Evolutionary conservation across 305 asterid species (phyloP).

Genomic region (Petunia hybrid): DNA sequence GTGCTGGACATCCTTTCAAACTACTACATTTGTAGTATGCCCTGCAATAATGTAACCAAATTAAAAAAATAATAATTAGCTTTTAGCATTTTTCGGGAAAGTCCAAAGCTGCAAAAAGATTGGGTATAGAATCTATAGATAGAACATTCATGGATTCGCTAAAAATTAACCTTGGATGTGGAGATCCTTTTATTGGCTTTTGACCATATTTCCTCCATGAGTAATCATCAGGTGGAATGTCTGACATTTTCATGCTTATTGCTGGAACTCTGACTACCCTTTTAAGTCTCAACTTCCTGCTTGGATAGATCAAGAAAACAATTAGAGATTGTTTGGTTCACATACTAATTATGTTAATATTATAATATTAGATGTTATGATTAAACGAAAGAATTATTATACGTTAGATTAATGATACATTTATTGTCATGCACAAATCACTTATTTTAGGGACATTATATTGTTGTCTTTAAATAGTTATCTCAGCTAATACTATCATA

Average conservation of each 20-base stretch:
- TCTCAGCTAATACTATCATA: too few species aligned
- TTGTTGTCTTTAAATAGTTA: too few species aligned
- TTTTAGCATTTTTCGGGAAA: neutral
- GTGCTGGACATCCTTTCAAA: constrained; percentile 88
- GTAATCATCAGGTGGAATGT: constrained; percentile 91
- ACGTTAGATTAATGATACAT: too few species aligned
- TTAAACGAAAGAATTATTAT: neutral
- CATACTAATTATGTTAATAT: neutral
- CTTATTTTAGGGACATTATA: too few species aligned
- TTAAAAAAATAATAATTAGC: too few species aligned
- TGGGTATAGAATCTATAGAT: too few species aligned
- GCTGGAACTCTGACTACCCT: constrained; percentile 84
- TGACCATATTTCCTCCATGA: constrained; percentile 98
- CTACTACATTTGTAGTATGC: constrained; percentile 96
- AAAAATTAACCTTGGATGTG: constrained; percentile 77
- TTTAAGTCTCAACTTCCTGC: constrained; percentile 69
- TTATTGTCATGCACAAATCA: too few species aligned
- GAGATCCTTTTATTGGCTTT: constrained; percentile 97
- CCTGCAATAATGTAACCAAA: constrained; percentile 46
- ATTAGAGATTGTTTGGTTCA: too few species aligned
- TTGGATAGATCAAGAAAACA: neutral
- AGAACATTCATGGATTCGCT: neutral
- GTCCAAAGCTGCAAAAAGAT: too few species aligned
- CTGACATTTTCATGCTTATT: constrained; percentile 86
- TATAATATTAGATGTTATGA: neutral